Evolutionary conservation across 192 early-diverging fungal genomes (phyloP), one percentile per base, ranked within the genome.

Genomic region (Podila horticola): DNA sequence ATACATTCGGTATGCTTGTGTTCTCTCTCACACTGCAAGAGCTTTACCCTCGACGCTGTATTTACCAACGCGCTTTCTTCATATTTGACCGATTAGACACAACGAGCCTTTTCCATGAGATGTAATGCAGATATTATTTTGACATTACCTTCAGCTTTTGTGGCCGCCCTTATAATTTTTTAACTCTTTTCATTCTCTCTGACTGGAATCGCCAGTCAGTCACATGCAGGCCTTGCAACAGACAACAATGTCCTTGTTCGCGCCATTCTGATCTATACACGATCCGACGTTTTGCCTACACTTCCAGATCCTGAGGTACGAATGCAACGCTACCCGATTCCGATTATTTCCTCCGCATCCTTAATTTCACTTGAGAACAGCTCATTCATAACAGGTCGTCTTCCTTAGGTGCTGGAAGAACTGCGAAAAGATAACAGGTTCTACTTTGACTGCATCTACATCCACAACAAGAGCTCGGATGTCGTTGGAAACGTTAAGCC

Each of bases 401-500:
- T 15, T 41, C 38, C 38, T 17, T 74, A 83, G 82, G 13, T 59
- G 13, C 11, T 59, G 41, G 70, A 74, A 6, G 65, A 38, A 3
- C 29, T 83, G 29, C 52, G 67, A 33, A 67, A 66, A 10, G 49
- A 69, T 12, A 36, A 33, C 13, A 29, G 59, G 10, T 71, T 83
- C 34, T 69, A 26, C 17, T 76, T 72, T 45, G 82, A 83, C 24
- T 75, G 74, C 50, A 29, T 83, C 10, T 83, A 76, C 22, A 72
- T 83, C 15, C 82, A 83, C 58, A 67, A 68, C 20, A 83, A 76
- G 50, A 52, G 52, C 15, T 17, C 38, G 1, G 82, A 75, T 20
- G 71, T 72, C 13, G 2, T 51, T 31, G 77, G 77, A 24, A 36
- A 63, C 4, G 24, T 76, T 31, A 76, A 73, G 31, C 82, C 82